Evolutionary conservation across 2,329 filamentous ascomycete species (phyloP), one percentile per base, ranked within the genome.

Genomic region (Colletotrichum sp.): DNA sequence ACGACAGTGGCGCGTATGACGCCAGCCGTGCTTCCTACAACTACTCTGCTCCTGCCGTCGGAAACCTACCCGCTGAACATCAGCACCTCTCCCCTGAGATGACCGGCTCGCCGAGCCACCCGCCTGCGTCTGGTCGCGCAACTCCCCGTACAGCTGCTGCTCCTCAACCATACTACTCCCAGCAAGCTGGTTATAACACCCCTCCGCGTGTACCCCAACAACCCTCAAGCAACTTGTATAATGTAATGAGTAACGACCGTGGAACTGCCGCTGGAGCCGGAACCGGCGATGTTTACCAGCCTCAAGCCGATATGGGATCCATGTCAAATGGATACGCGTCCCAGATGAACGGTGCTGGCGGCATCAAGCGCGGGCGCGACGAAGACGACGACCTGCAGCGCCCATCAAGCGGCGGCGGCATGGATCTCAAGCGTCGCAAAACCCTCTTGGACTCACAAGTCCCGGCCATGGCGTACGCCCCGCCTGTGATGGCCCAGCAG

Each of bases 161-260:
- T 1, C 89, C 92, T 48, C 93, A 94, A 79, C 88, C 92, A 3
- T 95, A 96, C 84, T 98, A 98, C 85, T 84, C 90, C 7, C 91
- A 91, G 76, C 88, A 89, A 82, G 84, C 90, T 67, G 93, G 93
- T 30, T 98, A 98, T 86, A 94, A 89, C 82, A 96, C 95, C 1
- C 94, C 96, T 65, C 95, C 96, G 26, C 93, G 95, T 57, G 88
- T 91, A 10, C 87, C 89, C 73, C 87, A 88, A 59, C 89, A 92
- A 75, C 90, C 94, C 5, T 93, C 94, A 1, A 96, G 95, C 87
- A 98, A 93, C 82, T 88, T 98, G 67, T 98, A 98, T 89, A 98
- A 93, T 84, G 94, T 98, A 77, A 96, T 98, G 87, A 96, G 94
- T 83, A 95, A 95, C 82, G 94, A 95, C 75, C 91, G 95, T 30